Evolutionary conservation across 202 grass and related monocot species (phyloP), one percentile per base, ranked within the genome.

Genomic region (Panicum virgatum): DNA sequence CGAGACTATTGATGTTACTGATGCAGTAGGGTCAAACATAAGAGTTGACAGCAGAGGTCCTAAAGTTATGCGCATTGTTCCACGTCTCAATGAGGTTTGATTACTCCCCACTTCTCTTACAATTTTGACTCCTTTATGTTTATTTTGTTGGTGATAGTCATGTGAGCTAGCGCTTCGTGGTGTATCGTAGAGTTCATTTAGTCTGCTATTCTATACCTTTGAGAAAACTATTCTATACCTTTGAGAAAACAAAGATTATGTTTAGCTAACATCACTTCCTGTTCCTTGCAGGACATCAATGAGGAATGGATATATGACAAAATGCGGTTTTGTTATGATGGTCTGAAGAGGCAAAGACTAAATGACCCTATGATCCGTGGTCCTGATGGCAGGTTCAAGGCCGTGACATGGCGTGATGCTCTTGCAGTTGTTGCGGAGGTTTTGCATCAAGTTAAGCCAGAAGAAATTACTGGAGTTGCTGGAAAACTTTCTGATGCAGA

Each of bases 251-350:
- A 53, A 39, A 29, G 3, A 74, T 4, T 64, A 12, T 63, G 64
- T 47, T 80, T 60, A 78, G 12, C 63, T 7, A 34, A 15, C 9
- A 22, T 64, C 15, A 0, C 37, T 51, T 58, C 4, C 8, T 59
- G 20, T 75, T 86, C 11, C 52, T 83, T 87, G 70, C 72, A 99
- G 97, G 97, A 96, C 83, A 99, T 99, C 66, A 99, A 96, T 60
- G 97, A 99, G 82, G 97, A 99, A 86, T 99, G 97, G 97, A 99
- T 99, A 83, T 99, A 93, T 79, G 97, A 99, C 68, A 99, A 99
- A 88, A 99, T 93, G 12, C 73, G 97, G 23, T 99, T 99, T 84
- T 99, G 91, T 46, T 99, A 99, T 66, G 97, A 99, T 79, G 97
- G 97, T 32, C 68, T 99, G 37, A 99, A 99, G 89, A 93, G 97